phyloP scores from a whole-genome alignment of 2,329 filamentous ascomycete genomes.

The Nemania bipapillata region DNA sequence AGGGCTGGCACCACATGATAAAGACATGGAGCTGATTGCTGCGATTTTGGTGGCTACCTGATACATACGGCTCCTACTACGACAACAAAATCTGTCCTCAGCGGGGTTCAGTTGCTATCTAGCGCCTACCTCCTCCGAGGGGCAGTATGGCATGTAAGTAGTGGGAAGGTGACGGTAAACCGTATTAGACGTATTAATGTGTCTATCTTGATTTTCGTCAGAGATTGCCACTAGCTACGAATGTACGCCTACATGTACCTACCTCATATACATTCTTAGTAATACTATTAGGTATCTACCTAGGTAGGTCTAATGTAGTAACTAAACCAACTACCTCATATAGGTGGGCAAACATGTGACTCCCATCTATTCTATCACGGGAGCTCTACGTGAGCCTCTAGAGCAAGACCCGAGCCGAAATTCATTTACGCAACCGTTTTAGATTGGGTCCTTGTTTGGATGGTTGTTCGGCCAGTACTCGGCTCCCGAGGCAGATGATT shows the following conservation, averaged over 20 bases:
- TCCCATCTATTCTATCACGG: conserved; percentile 5
- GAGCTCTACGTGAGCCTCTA: neutral
- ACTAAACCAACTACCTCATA: neutral
- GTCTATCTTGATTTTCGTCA: neutral
- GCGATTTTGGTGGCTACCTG: conserved; percentile 2
- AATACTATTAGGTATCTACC: neutral
- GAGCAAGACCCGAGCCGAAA: neutral
- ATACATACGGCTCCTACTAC: no score
- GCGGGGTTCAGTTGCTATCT: conserved; percentile 31
- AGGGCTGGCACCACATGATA: conserved; percentile 8
- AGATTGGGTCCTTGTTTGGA: conserved; percentile 20
- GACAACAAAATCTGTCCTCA: conserved; percentile 39
- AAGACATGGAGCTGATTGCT: neutral
- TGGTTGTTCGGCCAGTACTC: conserved; percentile 11
- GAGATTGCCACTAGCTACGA: neutral
- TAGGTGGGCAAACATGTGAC: neutral
- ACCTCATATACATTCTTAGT: neutral
- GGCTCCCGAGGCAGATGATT: neutral
- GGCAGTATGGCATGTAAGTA: no score
- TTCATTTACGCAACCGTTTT: neutral
- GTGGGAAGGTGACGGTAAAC: neutral
- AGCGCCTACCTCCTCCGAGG: neutral
- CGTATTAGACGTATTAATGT: conserved; percentile 27
- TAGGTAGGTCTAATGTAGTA: neutral
- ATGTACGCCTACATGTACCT: neutral